Base-by-base conservation (phyloP, 768 basidiomycete species). In the Naganishia friedmannii region DNA sequence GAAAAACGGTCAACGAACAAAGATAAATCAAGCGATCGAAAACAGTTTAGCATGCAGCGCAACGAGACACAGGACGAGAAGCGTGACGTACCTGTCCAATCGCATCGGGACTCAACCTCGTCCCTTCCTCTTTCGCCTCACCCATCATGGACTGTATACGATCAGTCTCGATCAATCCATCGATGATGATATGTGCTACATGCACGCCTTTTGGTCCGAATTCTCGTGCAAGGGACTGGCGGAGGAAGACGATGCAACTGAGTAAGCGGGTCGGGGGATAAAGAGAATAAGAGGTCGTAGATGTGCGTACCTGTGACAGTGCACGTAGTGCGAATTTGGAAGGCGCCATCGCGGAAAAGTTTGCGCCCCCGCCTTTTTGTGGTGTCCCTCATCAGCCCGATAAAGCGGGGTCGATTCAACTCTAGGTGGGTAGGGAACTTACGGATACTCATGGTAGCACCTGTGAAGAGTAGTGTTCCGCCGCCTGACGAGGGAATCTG, bases 181-280 rank as follows among this genome's bases (percentile, higher is more conserved):
- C 78, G 15, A 76, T 57, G 34, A 76, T 76, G 53, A 78, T 73
- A 73, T 80, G 78, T 0, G 76, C 75, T 23, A 81, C 79, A 58
- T 82, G 81, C 3, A 82, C 74, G 15, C 77, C 78, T 54, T 80
- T 66, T 0, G 77, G 75, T 1, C 76, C 77, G 31, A 77, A 82
- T 55, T 82, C 81, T 6, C 80, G 53, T 0, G 81, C 81, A 12
- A 82, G 73, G 0, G 72, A 71, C 73, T 77, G 37, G 31, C 42
- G 19, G 29, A 5, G 51, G 56, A 26, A 34, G 21, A 29, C 6
- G 21, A 23, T n/a, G n/a, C 7, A 23, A 12, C 6, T 37, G 34
- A 12, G 34, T 37, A 12, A 12, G 34, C 12, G 34, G 12, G 34
- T 37, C 6, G 42, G 7, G 42, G 42, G 42, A 10, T 42, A 2